A percentile compares a stretch with the other conserved stretches of the same genome.
phyloP scores from a whole-genome alignment of 1,284 basidiomycete genomes.

The Ustilago hordei region DNA sequence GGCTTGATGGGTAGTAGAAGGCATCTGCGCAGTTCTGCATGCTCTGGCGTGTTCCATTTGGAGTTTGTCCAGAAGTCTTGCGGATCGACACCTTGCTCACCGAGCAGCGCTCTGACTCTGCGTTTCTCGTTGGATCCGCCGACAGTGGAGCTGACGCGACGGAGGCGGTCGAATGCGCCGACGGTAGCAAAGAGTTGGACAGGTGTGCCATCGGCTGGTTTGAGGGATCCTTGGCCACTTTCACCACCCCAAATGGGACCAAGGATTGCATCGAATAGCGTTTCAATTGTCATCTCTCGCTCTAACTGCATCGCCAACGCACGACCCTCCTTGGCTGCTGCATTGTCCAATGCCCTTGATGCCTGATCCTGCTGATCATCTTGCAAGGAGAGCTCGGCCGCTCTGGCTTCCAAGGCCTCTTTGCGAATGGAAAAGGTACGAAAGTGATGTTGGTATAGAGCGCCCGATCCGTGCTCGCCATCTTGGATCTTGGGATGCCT shows the following conservation, averaged over 20 bases:
- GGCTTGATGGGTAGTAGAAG: slow-evolving; percentile 32
- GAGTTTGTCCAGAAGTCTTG: slow-evolving; percentile 46
- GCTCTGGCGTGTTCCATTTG: slow-evolving; percentile 29
- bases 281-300: slow-evolving; percentile 47
- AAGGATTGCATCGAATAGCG: slow-evolving; percentile 44
- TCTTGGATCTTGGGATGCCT: slow-evolving; percentile 27
- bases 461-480: slow-evolving; percentile 30
- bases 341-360: slow-evolving; percentile 27
- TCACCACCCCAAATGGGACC: slow-evolving; percentile 18
- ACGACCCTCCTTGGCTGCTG: slow-evolving; percentile 39
- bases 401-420: slow-evolving; percentile 42
- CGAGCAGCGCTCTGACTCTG: slow-evolving; percentile 39
- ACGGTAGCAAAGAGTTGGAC: slow-evolving; percentile 36
- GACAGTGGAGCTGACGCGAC: slow-evolving; percentile 41
- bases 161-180: slow-evolving; percentile 43
- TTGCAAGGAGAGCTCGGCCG: slow-evolving; percentile 35
- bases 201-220: not conserved
- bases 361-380: slow-evolving; percentile 33
- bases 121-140: slow-evolving; percentile 51
- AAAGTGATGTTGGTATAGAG: slow-evolving; percentile 38
- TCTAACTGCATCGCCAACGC: slow-evolving; percentile 48
- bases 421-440: slow-evolving; percentile 47
- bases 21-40: slow-evolving; percentile 21
- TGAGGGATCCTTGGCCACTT: not conserved
- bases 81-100: slow-evolving; percentile 22